Evolutionary conservation across 1,139 yeast species (phyloP).

Genomic region (Yamadazyma siamensis): DNA sequence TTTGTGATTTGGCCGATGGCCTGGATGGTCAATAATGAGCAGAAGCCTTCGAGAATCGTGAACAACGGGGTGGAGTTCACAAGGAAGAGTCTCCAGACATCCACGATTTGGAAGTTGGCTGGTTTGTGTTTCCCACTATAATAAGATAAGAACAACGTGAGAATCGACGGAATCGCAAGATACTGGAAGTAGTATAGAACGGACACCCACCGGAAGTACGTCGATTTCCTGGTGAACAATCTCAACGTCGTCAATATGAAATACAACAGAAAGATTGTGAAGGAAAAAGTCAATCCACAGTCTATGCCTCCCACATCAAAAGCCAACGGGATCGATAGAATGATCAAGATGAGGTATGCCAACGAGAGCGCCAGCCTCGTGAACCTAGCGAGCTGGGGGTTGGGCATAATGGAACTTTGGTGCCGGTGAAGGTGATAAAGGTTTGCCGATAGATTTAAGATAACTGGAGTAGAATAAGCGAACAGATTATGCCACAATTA

Average conservation of each 20-base stretch:
- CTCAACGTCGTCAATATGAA: conserved; percentile 71
- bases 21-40: conserved; percentile 84
- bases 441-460: too few relatives aligned
- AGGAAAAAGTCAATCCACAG: conserved; percentile 86
- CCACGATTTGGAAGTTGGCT: conserved; percentile 15
- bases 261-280: conserved; percentile 67
- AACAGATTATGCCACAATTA: too few relatives aligned
- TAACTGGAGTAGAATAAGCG: too few relatives aligned
- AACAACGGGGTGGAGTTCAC: conserved; percentile 84
- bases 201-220: conserved; percentile 52
- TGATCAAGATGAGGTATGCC: conserved; percentile 61
- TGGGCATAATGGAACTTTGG: not conserved
- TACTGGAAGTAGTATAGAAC: conserved; percentile 77
- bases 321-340: conserved; percentile 88
- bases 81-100: conserved; percentile 64
- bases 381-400: conserved; percentile 10
- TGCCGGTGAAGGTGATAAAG: too few relatives aligned
- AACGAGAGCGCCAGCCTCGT: conserved; percentile 45
- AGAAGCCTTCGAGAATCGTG: conserved; percentile 88
- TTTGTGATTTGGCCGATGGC: conserved; percentile 81
- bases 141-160: conserved; percentile 67
- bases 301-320: conserved; percentile 90
- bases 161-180: conserved; percentile 73
- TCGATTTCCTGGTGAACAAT: conserved; percentile 47
- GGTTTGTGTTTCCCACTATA: conserved; percentile 21